Evolutionary conservation across 108 stramenopile species (phyloP), one percentile per base, ranked within the genome.

Genomic region (Aurantiochytrium sp.): DNA sequence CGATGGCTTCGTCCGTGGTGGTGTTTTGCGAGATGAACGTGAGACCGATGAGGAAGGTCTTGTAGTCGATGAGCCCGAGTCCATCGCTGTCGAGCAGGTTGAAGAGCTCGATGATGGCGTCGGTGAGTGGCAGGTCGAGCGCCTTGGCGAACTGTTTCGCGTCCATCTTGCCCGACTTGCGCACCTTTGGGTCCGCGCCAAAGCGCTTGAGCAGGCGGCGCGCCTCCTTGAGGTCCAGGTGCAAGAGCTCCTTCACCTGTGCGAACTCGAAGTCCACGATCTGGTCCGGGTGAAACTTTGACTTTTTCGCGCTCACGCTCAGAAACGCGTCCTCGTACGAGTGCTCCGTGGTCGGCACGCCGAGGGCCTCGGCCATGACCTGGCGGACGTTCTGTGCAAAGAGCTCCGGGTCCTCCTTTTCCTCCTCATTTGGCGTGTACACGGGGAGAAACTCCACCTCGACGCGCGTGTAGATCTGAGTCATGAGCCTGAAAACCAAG

Each of bases 281-380:
- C 3, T 81, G 21, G 2, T 48, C 73, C 45, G 73, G 73, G 2
- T 48, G 12, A 48, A 41, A 81, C 27, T 81, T 4, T 6, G 73
- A 6, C 73, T 81, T 81, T 24, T 41, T 48, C 10, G 87, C 87
- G 4, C 39, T 27, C 89, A 87, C 68, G 59, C 50, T 48, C 10
- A 89, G 52, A 42, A 86, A 89, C 24, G 86, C 21, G 45, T 86
- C 86, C 4, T 85, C 55, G 45, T 86, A 89, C 30, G 85, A 85
- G 86, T 89, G 89, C 65, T 89, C 89, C 68, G 86, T 89, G 21
- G 65, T 68, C 24, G 89, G 89, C 1, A 86, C 30, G n/a, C 55
- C 37, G 4, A 89, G 86, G 19, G 55, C 68, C 52, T 87, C 3
- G 21, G 89, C 89, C 89, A 89, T 89, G 52, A 1, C 37, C 6